Evolutionary conservation across 768 basidiomycete genomes (phyloP), one percentile per base, ranked within the genome.

Genomic region (Mycena metata): DNA sequence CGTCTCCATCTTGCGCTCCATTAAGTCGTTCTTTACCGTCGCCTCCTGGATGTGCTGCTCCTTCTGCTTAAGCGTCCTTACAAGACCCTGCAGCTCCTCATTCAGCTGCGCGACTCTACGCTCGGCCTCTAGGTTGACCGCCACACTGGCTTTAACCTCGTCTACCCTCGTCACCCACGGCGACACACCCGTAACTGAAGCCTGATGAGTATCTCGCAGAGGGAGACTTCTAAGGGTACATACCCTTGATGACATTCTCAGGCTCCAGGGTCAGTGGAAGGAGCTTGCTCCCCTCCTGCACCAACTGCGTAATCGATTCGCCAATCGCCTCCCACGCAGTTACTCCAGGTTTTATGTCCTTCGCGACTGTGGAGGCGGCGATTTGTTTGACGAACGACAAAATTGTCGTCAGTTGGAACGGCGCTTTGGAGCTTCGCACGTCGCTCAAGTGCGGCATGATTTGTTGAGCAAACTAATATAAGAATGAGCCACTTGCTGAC

Each of bases 81-180:
- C 87, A 45, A 99, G 89, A 10, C 91, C 91, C 74, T 95, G 93
- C 72, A 98, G 88, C 79, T 99, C 95, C 69, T 98, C 96, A 69
- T 91, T 93, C 24, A 98, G 85, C 68, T 94, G 91, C 3, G 88
- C 82, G 9, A 96, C 91, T 79, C 94, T 94, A 52, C 93, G 89
- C 76, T 98, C 97, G 0, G 96, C 96, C 75, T 98, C 97, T 24
- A 95, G 85, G 73, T 98, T 98, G 80, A 94, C 85, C 0, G 95
- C 93, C 2, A 92, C 87, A 54, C 85, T 90, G 0, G 93, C 87
- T 77, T 94, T 94, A 80, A 99, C 90, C 73, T 95, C 90, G 15
- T 89, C 87, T 11, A 97, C 86, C 23, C 97, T 88, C 0, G 87
- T 81, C 3, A 95, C 83, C 97, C 97, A 99, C 3, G 98, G 97